Conservation (phyloP, 2,329 filamentous ascomycete genomes). For the Aspergillus ustus region DNA sequence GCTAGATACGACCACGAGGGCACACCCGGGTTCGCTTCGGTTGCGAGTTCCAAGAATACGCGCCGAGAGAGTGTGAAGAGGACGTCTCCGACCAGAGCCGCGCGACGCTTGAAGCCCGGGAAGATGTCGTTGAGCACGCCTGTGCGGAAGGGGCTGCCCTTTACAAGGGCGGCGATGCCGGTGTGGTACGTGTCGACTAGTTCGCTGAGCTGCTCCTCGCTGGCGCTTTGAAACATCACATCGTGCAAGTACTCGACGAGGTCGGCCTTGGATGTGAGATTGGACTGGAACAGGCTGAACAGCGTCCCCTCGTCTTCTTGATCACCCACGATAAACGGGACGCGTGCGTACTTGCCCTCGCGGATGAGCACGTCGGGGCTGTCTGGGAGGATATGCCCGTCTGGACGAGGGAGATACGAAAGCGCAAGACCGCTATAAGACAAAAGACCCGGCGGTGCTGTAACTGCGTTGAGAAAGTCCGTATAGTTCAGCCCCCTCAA, state of each 20-base stretch:
- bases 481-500: slow-evolving; percentile 53
- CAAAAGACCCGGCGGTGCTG: slow-evolving; percentile 70
- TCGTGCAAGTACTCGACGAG: slow-evolving; percentile 66
- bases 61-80: too few relatives aligned
- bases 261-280: slow-evolving; percentile 65
- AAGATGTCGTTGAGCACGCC: too few relatives aligned
- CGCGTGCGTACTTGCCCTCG: slow-evolving; percentile 60
- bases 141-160: slow-evolving; percentile 75
- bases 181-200: slow-evolving; percentile 68
- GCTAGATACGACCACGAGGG: too few relatives aligned
- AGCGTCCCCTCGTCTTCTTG: slow-evolving; percentile 82
- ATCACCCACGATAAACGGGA: slow-evolving; percentile 71
- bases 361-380: slow-evolving; percentile 65
- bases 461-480: slow-evolving; percentile 64
- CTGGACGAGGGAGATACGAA: slow-evolving; percentile 75
- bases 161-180: slow-evolving; percentile 42
- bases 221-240: slow-evolving; percentile 65
- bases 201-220: slow-evolving; percentile 54
- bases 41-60: too few relatives aligned
- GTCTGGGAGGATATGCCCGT: slow-evolving; percentile 64
- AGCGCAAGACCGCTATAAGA: slow-evolving; percentile 71
- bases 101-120: too few relatives aligned
- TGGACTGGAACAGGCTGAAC: slow-evolving; percentile 71
- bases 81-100: too few relatives aligned
- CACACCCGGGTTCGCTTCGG: too few relatives aligned